Conservation (phyloP, 345 rosid species). For the Camelina neglecta region DNA sequence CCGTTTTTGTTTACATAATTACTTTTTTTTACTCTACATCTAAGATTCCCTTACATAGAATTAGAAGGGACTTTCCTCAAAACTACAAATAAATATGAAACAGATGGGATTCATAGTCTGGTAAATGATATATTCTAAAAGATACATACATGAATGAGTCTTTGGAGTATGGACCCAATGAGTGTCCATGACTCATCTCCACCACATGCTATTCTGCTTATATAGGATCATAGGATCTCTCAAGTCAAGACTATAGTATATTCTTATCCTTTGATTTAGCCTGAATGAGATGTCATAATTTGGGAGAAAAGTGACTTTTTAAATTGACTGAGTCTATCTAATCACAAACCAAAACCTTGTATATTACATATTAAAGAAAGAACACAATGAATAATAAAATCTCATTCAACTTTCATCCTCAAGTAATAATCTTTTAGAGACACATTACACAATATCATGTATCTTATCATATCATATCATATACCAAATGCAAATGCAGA, state of each 20-base stretch:
- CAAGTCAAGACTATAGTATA: constrained; percentile 21
- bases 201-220: constrained; percentile 19
- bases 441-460: constrained; percentile 31
- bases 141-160: too few relatives aligned
- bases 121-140: too few relatives aligned
- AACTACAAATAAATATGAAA: too few relatives aligned
- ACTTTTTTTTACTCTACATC: too few relatives aligned
- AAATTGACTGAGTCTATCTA: not conserved
- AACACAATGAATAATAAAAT: constrained; percentile 22
- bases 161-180: not conserved
- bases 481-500: constrained; percentile 30
- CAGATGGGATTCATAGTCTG: too few relatives aligned
- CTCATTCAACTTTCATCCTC: constrained; percentile 25
- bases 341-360: constrained; percentile 24
- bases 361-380: constrained; percentile 11
- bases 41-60: too few relatives aligned
- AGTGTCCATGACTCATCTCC: constrained; percentile 29
- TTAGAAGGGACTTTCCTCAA: too few relatives aligned
- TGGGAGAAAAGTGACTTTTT: not conserved
- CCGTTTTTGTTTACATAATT: not conserved
- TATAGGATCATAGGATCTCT: constrained; percentile 1
- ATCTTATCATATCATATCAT: constrained; percentile 26
- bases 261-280: constrained; percentile 29
- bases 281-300: constrained; percentile 7
- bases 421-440: constrained; percentile 31